These are phyloP conservation scores for Cymbopogon citratus DNA, from an alignment of 176 grass and related monocot species.

Conservation along the genomic window DNA sequence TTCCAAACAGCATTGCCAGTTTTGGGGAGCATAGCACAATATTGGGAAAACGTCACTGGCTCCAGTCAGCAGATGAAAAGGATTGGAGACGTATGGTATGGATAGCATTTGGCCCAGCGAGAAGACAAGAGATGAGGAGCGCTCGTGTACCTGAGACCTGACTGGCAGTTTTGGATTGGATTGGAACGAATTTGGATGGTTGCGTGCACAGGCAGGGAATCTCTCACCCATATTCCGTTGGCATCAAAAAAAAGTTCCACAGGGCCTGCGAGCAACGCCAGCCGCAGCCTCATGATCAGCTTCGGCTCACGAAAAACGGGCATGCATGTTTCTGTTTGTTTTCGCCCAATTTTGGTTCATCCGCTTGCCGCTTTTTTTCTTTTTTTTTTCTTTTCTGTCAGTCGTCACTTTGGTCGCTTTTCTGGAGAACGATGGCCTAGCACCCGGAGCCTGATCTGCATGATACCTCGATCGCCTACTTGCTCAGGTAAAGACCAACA, in stretches of 20 bases:
- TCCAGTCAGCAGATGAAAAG: neutral
- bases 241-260: slow-evolving; percentile 38
- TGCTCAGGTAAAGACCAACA: neutral
- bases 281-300: slow-evolving; percentile 12
- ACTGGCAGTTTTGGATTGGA: neutral
- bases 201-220: slow-evolving; percentile 15
- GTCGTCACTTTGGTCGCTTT: neutral
- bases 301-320: neutral
- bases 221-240: slow-evolving; percentile 37
- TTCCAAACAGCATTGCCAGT: too few species aligned
- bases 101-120: neutral
- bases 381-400: neutral
- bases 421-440: slow-evolving; percentile 9
- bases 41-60: neutral
- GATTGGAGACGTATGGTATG: slow-evolving; percentile 25
- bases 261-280: slow-evolving; percentile 21
- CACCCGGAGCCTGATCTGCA: too few species aligned
- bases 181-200: neutral
- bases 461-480: too few species aligned
- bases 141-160: neutral
- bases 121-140: neutral
- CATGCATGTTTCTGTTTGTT: neutral
- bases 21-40: neutral
- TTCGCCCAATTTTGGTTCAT: neutral
- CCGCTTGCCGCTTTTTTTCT: neutral